A percentile compares a stretch with the other conserved stretches of the same genome.
Conservation (phyloP, 78 protist species). For the Protostelium mycophagum region DNA sequence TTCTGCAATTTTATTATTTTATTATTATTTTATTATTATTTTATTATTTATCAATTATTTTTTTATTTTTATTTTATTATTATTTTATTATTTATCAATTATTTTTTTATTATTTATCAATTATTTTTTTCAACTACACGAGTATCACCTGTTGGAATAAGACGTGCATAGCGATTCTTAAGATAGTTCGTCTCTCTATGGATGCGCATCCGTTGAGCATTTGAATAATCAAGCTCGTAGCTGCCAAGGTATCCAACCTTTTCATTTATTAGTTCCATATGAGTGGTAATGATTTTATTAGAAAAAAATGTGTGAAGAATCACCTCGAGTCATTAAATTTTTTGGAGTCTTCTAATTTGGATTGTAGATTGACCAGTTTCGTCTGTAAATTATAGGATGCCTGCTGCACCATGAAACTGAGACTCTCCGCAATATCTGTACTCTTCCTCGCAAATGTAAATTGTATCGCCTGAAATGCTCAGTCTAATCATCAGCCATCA, state of each 20-base stretch:
- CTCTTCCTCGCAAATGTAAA: slow-evolving; percentile 1
- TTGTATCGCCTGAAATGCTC: slow-evolving; percentile 7
- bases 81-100: too few species aligned
- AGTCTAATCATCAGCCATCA: background rate
- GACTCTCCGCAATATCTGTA: background rate
- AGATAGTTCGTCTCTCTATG: slow-evolving; percentile 3
- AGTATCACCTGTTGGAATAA: background rate
- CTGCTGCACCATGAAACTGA: slow-evolving; percentile 12
- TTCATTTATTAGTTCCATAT: background rate
- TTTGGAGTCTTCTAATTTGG: background rate
- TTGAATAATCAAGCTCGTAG: background rate
- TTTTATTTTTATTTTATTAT: too few species aligned
- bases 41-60: too few species aligned
- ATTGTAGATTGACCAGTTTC: background rate
- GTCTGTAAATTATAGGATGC: background rate
- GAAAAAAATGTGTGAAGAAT: background rate
- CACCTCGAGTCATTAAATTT: background rate
- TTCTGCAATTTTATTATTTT: too few species aligned
- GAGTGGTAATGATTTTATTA: background rate
- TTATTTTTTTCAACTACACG: too few species aligned
- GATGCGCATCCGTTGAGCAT: slow-evolving; percentile 16
- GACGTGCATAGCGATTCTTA: background rate
- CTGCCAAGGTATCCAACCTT: slow-evolving; percentile 7
- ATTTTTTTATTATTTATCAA: too few species aligned
- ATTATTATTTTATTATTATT: too few species aligned